Percentiles rank a stretch among this genome's conserved stretches.
Evolutionary conservation across 2,329 filamentous ascomycete genomes (phyloP).

Genomic region (Ustulina deusta): DNA sequence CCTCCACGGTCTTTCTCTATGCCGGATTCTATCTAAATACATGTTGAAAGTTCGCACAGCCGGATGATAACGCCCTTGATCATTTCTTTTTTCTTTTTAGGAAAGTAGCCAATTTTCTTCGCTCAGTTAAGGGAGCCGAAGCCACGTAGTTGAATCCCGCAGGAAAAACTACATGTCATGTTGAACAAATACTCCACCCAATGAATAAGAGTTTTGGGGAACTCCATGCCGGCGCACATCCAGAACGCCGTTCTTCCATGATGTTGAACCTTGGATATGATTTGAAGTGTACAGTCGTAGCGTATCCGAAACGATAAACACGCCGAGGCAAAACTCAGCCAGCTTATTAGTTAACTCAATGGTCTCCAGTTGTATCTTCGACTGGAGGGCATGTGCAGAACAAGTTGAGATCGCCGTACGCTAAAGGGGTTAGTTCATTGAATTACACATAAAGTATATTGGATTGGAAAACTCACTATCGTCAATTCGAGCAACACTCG

Average conservation of each 20-base stretch:
- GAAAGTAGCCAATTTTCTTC: conserved; percentile 16
- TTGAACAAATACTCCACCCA: conserved; percentile 35
- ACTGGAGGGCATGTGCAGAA: conserved; percentile 96
- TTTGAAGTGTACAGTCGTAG: conserved; percentile 24
- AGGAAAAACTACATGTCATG: conserved; percentile 28
- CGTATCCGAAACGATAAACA: conserved; percentile 4
- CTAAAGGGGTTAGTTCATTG: conserved; percentile 56
- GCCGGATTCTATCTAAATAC: conserved; percentile 26
- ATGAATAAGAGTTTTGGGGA: conserved; percentile 5
- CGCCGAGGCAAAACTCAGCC: conserved; percentile 12
- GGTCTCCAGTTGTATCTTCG: conserved; percentile 66
- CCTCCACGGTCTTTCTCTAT: conserved; percentile 19
- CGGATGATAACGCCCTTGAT: conserved; percentile 17
- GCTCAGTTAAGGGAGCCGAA: conserved; percentile 39
- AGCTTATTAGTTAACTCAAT: conserved; percentile 14
- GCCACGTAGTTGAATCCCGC: conserved; percentile 39
- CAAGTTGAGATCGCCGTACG: conserved; percentile 90
- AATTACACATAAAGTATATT: not conserved
- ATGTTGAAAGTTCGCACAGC: conserved; percentile 34
- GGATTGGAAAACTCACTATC: conserved; percentile 73
- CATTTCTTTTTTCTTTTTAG: no score
- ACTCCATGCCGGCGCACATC: conserved; percentile 26
- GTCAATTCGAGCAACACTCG: conserved; percentile 84
- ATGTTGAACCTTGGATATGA: conserved; percentile 39
- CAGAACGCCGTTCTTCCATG: conserved; percentile 36